These are phyloP conservation scores for Metarhizium rileyi DNA, from an alignment of 2,329 filamentous ascomycete species.

Conservation along the genomic window DNA sequence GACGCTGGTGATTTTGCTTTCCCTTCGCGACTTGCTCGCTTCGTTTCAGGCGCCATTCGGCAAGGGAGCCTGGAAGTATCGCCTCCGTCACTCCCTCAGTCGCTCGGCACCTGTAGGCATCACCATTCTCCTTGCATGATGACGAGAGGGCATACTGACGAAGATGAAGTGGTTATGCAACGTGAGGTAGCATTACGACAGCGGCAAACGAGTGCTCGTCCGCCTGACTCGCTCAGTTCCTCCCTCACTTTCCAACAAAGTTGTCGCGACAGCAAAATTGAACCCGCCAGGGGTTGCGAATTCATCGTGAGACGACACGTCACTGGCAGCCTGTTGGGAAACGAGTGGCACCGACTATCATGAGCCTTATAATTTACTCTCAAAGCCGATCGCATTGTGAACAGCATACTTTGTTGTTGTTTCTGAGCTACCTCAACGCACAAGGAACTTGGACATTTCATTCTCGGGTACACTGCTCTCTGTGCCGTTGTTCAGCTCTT, in stretches of 20 bases:
- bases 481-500: not conserved
- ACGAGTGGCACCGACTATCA: not conserved
- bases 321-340: not conserved
- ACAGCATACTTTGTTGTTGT: not conserved
- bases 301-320: not conserved
- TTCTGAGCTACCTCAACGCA: not conserved
- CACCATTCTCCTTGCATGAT: not conserved
- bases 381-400: not conserved
- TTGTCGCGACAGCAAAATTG: not conserved
- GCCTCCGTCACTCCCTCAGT: not conserved
- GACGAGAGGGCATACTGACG: too few relatives aligned
- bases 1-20: not conserved
- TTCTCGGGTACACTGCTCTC: too few relatives aligned
- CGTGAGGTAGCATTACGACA: not conserved
- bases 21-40: too few relatives aligned
- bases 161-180: not conserved
- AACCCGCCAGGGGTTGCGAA: not conserved
- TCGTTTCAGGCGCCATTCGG: not conserved
- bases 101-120: not conserved
- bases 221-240: not conserved
- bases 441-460: too few relatives aligned
- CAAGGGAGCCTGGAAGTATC: not conserved
- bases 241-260: not conserved
- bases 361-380: not conserved
- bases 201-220: not conserved